Conservation (phyloP, 805 yeast genomes). For the Kodamaea nitidulidarum region DNA sequence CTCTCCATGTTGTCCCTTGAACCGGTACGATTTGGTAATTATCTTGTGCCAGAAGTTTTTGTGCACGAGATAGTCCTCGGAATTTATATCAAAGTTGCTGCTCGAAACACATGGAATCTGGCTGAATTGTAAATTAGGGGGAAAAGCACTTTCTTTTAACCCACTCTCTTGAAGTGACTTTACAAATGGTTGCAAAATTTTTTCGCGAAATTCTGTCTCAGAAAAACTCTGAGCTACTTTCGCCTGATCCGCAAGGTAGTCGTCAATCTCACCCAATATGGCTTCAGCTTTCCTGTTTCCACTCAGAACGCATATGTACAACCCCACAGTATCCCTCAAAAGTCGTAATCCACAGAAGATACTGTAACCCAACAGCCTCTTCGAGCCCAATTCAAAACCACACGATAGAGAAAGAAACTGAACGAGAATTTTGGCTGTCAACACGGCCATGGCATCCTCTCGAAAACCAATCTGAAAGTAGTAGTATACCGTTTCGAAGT, state of each 20-base stretch:
- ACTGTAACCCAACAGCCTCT: conserved; percentile 59
- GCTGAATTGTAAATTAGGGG: conserved; percentile 18
- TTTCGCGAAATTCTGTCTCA: conserved; percentile 31
- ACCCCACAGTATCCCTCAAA: conserved; percentile 50
- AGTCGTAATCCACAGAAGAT: conserved; percentile 55
- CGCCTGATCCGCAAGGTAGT: conserved; percentile 43
- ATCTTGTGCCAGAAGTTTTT: conserved; percentile 49
- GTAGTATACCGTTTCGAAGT: conserved; percentile 47
- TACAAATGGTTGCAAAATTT: conserved; percentile 37
- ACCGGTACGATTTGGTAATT: conserved; percentile 38
- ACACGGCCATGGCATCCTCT: conserved; percentile 24
- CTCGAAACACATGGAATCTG: conserved; percentile 27
- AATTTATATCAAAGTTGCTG: conserved; percentile 17
- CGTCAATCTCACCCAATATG: conserved; percentile 46
- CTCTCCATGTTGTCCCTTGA: conserved; percentile 27
- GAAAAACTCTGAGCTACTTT: conserved; percentile 22
- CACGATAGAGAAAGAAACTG: conserved; percentile 44
- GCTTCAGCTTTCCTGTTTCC: conserved; percentile 38
- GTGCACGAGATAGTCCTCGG: conserved; percentile 31
- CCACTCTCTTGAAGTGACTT: conserved; percentile 8
- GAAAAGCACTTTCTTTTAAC: conserved; percentile 13
- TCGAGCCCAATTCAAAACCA: conserved; percentile 47
- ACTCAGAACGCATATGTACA: conserved; percentile 57
- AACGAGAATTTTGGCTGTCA: conserved; percentile 46
- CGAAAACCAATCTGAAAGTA: conserved; percentile 58